Conservation (phyloP, 176 grass and related monocot species). For the Carex pumila region DNA sequence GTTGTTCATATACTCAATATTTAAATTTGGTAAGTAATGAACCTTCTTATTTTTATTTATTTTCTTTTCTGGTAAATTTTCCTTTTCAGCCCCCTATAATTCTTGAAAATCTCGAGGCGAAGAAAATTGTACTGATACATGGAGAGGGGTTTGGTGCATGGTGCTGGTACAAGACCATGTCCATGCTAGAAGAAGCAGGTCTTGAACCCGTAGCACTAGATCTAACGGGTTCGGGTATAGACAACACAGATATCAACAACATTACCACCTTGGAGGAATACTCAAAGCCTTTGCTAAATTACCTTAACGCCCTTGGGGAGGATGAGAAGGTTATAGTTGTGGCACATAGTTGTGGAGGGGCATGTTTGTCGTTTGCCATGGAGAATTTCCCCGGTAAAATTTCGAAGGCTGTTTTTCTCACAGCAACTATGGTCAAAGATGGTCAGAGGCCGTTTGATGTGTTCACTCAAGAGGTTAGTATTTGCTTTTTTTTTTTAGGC, state of each 20-base stretch:
- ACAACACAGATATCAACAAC: slow-evolving; percentile 65
- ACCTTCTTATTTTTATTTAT: not conserved
- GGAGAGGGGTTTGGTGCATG: slow-evolving; percentile 99
- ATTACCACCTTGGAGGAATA: slow-evolving; percentile 81
- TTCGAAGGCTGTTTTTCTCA: slow-evolving; percentile 81
- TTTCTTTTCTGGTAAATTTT: slow-evolving; percentile 17
- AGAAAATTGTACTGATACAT: slow-evolving; percentile 90
- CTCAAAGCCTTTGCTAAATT: slow-evolving; percentile 77
- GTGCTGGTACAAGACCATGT: slow-evolving; percentile 98
- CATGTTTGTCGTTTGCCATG: slow-evolving; percentile 70
- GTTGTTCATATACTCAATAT: not conserved
- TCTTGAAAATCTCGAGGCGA: slow-evolving; percentile 85
- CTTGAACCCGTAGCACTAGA: slow-evolving; percentile 79
- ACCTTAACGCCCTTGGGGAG: slow-evolving; percentile 48
- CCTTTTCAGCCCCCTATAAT: slow-evolving; percentile 16
- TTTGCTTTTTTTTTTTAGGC: not conserved
- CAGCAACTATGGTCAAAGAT: slow-evolving; percentile 91
- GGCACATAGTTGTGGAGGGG: slow-evolving; percentile 91
- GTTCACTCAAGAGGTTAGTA: slow-evolving; percentile 61
- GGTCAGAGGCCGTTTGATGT: slow-evolving; percentile 81
- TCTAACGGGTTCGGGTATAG: slow-evolving; percentile 84
- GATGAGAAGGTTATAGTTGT: slow-evolving; percentile 67
- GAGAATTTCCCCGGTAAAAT: slow-evolving; percentile 67
- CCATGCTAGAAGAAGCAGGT: slow-evolving; percentile 87
- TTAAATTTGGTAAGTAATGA: slow-evolving; percentile 9